A percentile compares a stretch with the other conserved stretches of the same genome.
Conservation (phyloP, 2,329 filamentous ascomycete species). For the Fusarium bulbicola region DNA sequence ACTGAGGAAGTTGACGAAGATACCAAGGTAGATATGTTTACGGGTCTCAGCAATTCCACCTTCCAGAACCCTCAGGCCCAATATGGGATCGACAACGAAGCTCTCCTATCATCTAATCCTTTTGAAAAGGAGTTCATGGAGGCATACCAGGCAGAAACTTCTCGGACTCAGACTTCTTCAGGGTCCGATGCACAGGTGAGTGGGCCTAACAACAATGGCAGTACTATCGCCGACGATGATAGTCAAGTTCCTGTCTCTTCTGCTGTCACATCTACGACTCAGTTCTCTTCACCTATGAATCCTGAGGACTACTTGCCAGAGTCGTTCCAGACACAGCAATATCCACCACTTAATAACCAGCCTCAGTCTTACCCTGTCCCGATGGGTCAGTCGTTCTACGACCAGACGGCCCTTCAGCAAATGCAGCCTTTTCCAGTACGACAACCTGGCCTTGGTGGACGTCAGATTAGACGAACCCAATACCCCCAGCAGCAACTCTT, state of each 20-base stretch:
- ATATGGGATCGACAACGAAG: neutral
- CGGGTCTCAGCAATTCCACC: fast-evolving
- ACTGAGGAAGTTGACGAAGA: neutral
- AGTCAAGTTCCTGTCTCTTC: neutral
- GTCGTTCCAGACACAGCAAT: neutral
- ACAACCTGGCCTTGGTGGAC: neutral
- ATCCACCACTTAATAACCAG: neutral
- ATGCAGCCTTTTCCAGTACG: neutral
- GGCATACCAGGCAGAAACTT: neutral
- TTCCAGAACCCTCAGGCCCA: neutral
- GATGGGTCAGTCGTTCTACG: neutral
- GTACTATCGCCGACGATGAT: neutral
- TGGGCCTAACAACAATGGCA: neutral
- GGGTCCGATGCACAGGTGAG: neutral
- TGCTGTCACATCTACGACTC: neutral
- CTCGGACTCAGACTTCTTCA: neutral
- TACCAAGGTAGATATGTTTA: neutral
- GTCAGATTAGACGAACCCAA: no score
- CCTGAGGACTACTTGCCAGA: neutral
- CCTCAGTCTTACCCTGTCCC: neutral
- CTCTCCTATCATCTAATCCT: neutral
- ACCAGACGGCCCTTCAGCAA: neutral
- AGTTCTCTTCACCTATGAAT: neutral
- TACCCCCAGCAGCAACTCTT: neutral
- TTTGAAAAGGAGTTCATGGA: neutral